A percentile compares a stretch with the other conserved stretches of the same genome.
Conservation (phyloP, 495 filamentous ascomycete species). For the Neurospora sp. region DNA sequence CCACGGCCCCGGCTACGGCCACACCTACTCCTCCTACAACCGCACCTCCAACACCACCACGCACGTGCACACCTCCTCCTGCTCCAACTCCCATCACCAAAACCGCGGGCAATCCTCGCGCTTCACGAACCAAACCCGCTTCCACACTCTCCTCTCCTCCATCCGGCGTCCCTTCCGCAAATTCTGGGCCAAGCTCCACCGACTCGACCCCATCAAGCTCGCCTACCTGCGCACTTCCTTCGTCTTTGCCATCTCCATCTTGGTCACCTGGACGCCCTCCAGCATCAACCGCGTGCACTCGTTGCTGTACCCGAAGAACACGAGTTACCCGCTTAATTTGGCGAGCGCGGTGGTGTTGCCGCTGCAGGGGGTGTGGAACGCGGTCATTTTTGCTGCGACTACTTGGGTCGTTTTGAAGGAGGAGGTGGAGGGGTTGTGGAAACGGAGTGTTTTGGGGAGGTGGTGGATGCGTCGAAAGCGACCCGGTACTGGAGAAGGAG, state of each 20-base stretch:
- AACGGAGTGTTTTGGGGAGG: background rate
- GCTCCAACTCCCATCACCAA: conserved; percentile 12
- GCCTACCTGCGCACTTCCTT: conserved; percentile 74
- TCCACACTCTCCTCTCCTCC: background rate
- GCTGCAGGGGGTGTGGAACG: conserved; percentile 78
- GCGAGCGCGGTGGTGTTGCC: conserved; percentile 67
- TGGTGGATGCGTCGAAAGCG: background rate
- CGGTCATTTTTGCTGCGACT: conserved; percentile 65
- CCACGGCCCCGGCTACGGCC: background rate
- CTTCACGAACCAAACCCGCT: conserved; percentile 3
- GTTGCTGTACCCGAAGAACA: conserved; percentile 44
- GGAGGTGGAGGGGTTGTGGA: conserved; percentile 11
- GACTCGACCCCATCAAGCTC: conserved; percentile 53
- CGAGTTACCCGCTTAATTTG: conserved; percentile 59
- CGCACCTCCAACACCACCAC: background rate
- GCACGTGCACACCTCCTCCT: conserved; percentile 7
- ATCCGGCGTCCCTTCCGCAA: conserved; percentile 13
- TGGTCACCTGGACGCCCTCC: conserved; percentile 79
- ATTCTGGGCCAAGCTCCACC: conserved; percentile 22
- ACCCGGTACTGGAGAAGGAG: background rate
- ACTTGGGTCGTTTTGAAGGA: conserved; percentile 27
- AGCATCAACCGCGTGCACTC: conserved; percentile 67
- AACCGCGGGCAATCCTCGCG: too few relatives aligned
- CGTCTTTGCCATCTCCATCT: conserved; percentile 67
- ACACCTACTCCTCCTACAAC: background rate